phyloP scores from a whole-genome alignment of 495 filamentous ascomycete species.

The Neurospora discreta region DNA sequence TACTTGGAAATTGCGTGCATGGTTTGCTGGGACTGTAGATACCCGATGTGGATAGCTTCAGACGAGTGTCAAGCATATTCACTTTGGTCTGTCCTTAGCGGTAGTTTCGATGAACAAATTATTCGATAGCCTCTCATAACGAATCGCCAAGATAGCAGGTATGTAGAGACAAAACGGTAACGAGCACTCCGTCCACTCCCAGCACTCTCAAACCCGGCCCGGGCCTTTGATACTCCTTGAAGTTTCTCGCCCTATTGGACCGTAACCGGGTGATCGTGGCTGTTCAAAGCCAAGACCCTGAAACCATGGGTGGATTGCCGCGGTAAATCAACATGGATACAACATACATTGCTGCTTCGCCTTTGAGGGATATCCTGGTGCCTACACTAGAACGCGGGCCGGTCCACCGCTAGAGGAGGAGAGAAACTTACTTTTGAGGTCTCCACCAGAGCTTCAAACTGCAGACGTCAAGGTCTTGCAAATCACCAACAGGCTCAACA shows the following conservation, averaged over 20 bases:
- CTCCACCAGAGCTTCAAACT: too few relatives aligned
- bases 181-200: neutral
- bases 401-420: neutral
- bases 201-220: neutral
- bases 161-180: neutral
- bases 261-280: neutral
- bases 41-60: neutral
- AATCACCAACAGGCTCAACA: too few relatives aligned
- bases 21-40: neutral
- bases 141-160: neutral
- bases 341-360: neutral
- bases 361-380: neutral
- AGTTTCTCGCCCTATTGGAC: neutral
- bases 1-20: neutral
- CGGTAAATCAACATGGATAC: neutral
- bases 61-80: neutral
- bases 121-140: neutral
- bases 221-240: neutral
- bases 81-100: neutral
- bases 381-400: neutral
- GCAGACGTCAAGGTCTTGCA: too few relatives aligned
- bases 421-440: neutral
- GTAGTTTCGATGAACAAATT: neutral
- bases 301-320: neutral
- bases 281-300: neutral